Evolutionary conservation across 768 basidiomycete genomes (phyloP).

Genomic region (Rhodotorula kratochvilovae): DNA sequence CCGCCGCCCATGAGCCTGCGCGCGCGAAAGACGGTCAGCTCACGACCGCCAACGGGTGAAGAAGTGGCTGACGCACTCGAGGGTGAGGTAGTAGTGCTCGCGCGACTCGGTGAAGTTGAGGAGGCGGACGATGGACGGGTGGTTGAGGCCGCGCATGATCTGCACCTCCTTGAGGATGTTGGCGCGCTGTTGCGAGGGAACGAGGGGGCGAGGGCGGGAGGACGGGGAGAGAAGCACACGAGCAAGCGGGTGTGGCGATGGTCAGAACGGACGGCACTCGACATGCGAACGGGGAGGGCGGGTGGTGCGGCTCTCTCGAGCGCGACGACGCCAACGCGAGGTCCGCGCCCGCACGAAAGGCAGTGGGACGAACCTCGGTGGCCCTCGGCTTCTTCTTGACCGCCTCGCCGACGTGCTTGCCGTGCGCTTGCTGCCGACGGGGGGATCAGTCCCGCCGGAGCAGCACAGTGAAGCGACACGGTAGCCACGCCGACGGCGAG

Average conservation of each 20-base stretch:
- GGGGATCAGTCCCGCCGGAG: conserved; percentile 30
- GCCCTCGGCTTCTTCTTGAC: conserved; percentile 45
- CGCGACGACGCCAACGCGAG: background rate
- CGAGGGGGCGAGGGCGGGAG: conserved; percentile 27
- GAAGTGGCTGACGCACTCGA: conserved; percentile 61
- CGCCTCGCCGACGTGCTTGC: conserved; percentile 41
- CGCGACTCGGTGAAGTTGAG: conserved; percentile 83
- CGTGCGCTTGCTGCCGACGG: conserved; percentile 35
- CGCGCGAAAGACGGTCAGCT: conserved; percentile 1
- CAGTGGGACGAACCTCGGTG: conserved; percentile 43
- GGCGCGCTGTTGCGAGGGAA: conserved; percentile 62
- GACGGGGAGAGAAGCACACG: conserved; percentile 37
- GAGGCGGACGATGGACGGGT: conserved; percentile 89
- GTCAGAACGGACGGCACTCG: conserved; percentile 1
- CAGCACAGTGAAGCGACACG: background rate
- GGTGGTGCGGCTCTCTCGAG: background rate
- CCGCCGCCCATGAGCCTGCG: conserved; percentile 87
- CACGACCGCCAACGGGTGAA: no score
- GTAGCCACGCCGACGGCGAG: conserved; percentile 10
- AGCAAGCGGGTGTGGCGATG: background rate
- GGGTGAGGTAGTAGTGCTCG: conserved; percentile 88
- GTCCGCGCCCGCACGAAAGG: conserved; percentile 1
- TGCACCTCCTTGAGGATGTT: conserved; percentile 99
- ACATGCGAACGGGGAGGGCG: background rate
- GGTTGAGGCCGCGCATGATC: conserved; percentile 92